A percentile compares a stretch with the other conserved stretches of the same genome.
phyloP scores from a whole-genome alignment of 2,329 filamentous ascomycete genomes.

The Paradendryphiella salina region DNA sequence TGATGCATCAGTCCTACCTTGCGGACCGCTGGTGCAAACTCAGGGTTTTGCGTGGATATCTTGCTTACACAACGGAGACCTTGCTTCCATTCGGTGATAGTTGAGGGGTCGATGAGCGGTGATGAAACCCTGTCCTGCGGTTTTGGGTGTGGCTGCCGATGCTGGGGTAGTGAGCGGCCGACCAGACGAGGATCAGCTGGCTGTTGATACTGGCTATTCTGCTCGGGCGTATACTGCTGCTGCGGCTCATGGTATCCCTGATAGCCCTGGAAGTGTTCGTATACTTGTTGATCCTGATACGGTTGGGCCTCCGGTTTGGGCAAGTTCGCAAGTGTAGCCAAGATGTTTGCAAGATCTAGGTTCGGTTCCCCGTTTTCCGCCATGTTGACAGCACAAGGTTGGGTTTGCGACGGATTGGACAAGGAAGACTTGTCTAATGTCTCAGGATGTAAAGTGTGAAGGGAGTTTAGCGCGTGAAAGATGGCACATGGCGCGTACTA shows the following conservation, averaged over 20 bases:
- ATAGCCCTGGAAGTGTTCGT: conserved; percentile 6
- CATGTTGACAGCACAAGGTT: conserved; percentile 30
- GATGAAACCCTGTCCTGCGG: conserved; percentile 26
- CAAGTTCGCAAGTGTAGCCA: conserved; percentile 42
- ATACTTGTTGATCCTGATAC: conserved; percentile 15
- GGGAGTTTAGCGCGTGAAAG: background rate
- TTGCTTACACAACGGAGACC: conserved; percentile 54
- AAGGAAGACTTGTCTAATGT: background rate
- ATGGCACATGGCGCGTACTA: conserved; percentile 17
- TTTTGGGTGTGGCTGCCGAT: conserved; percentile 15
- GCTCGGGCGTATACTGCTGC: conserved; percentile 4
- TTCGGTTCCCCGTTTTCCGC: conserved; percentile 30
- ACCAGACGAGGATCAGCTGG: conserved; percentile 29
- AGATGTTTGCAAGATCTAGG: conserved; percentile 42
- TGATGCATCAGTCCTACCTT: conserved; percentile 38
- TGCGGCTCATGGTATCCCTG: conserved; percentile 6
- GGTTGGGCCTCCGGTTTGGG: conserved; percentile 21
- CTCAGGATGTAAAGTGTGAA: background rate
- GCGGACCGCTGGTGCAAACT: conserved; percentile 47
- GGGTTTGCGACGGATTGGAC: background rate
- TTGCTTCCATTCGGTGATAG: conserved; percentile 54
- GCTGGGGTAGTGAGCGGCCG: conserved; percentile 22
- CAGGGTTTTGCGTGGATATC: conserved; percentile 50
- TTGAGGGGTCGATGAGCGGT: conserved; percentile 50
- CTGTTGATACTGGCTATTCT: conserved; percentile 11